Evolutionary conservation across 257 asterid species (phyloP), one percentile per base, ranked within the genome.

Genomic region (Lantana camara): DNA sequence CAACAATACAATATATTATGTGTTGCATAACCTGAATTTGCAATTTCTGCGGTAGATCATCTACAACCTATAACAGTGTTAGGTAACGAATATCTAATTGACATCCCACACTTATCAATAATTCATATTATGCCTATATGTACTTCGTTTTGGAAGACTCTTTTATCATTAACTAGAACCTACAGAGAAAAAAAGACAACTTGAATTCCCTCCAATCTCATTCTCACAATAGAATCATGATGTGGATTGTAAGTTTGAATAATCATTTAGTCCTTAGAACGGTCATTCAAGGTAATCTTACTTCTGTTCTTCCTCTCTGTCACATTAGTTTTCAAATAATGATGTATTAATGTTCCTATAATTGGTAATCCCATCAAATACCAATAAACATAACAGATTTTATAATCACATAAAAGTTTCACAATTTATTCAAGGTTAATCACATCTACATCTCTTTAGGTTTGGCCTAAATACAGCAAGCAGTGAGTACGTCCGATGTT

Each of bases 381-480:
- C 48, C 60, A 60, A 60, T 27, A 22, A 44, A 34, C 63, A 38
- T 20, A 44, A 23, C 40, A 45, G 29, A 63, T 30, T 20, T 56
- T 22, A 53, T n/a, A n/a, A n/a, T 10, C 35, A 35, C 56, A 70
- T 16, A 38, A 17, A 48, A 30, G 16, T 27, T 45, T 51, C 52
- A 14, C 50, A 29, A 10, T 53, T 7, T 11, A 45, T 63, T n/a
- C n/a, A n/a, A n/a, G n/a, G n/a, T n/a, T n/a, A n/a, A n/a, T n/a
- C n/a, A n/a, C n/a, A n/a, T n/a, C n/a, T n/a, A n/a, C n/a, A n/a
- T n/a, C n/a, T n/a, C n/a, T n/a, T n/a, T n/a, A n/a, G n/a, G n/a
- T n/a, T n/a, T n/a, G n/a, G n/a, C n/a, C n/a, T n/a, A n/a, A n/a
- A n/a, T n/a, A n/a, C n/a, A n/a, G n/a, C n/a, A n/a, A n/a, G n/a